Percentiles rank a stretch among this genome's conserved stretches.
Evolutionary conservation across 2,329 filamentous ascomycete species (phyloP).

Genomic region (Colletotrichum sp.): DNA sequence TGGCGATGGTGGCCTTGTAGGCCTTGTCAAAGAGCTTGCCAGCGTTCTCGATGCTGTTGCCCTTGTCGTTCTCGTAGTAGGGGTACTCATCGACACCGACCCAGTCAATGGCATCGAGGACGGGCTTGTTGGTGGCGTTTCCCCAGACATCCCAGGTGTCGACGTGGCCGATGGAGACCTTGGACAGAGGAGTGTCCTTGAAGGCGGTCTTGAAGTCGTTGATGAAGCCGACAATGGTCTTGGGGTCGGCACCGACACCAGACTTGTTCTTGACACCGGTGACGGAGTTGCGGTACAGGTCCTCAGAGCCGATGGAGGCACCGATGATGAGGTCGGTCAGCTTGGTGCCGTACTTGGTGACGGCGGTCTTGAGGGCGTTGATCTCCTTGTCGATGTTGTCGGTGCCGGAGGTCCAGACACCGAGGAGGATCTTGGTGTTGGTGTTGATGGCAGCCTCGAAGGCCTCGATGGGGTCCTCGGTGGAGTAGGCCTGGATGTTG

Average conservation of each 20-base stretch:
- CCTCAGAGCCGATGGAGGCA: slow-evolving; percentile 71
- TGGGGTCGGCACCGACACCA: slow-evolving; percentile 64
- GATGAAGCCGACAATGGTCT: slow-evolving; percentile 70
- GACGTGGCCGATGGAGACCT: slow-evolving; percentile 66
- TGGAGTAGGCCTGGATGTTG: slow-evolving; percentile 67
- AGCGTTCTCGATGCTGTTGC: slow-evolving; percentile 61
- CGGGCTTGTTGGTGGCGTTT: slow-evolving; percentile 61
- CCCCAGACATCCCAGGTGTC: slow-evolving; percentile 72
- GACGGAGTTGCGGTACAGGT: slow-evolving; percentile 66
- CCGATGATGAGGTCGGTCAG: slow-evolving; percentile 65
- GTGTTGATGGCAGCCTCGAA: slow-evolving; percentile 73
- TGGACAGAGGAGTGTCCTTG: slow-evolving; percentile 44
- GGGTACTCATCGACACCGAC: slow-evolving; percentile 70
- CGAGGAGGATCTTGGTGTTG: slow-evolving; percentile 66
- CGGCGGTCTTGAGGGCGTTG: slow-evolving; percentile 60
- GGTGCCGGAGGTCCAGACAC: slow-evolving; percentile 65
- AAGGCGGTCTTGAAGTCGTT: slow-evolving; percentile 65
- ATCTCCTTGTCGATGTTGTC: slow-evolving; percentile 65
- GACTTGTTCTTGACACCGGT: slow-evolving; percentile 68
- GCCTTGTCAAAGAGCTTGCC: slow-evolving; percentile 59
- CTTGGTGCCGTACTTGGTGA: slow-evolving; percentile 55
- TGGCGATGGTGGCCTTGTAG: slow-evolving; percentile 47
- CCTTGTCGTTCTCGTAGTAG: slow-evolving; percentile 65
- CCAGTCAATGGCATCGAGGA: slow-evolving; percentile 68
- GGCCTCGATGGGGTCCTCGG: slow-evolving; percentile 80